These are phyloP conservation scores for Trichoderma afroharzianum DNA, from an alignment of 2,329 filamentous ascomycete genomes.

Conservation along the genomic window DNA sequence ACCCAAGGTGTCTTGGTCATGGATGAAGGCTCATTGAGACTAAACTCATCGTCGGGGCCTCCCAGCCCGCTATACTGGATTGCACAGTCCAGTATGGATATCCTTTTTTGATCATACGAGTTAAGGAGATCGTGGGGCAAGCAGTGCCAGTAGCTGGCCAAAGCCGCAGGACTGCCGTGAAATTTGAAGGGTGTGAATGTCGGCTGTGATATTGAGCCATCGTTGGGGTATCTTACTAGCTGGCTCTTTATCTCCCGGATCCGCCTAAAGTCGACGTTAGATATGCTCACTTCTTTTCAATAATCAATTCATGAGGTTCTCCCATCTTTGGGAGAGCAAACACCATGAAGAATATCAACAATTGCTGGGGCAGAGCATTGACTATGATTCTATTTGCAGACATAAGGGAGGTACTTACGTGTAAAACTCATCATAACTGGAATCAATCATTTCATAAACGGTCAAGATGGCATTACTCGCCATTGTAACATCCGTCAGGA, in stretches of 20 bases:
- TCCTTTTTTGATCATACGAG: neutral
- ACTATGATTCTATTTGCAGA: neutral
- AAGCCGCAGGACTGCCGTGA: neutral
- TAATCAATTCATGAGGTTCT: neutral
- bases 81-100: neutral
- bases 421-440: neutral
- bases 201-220: neutral
- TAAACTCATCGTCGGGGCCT: no score
- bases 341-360: neutral
- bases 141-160: slow-evolving; percentile 3
- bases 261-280: neutral
- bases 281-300: neutral
- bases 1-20: neutral
- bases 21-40: neutral
- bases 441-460: neutral
- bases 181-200: neutral
- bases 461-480: neutral
- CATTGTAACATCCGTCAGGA: neutral
- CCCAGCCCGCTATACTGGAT: neutral
- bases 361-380: neutral
- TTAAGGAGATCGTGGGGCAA: neutral
- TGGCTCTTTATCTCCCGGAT: neutral
- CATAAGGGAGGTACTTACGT: neutral
- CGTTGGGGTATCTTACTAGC: neutral
- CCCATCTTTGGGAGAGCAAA: neutral